Base-by-base conservation (phyloP, 768 basidiomycete species). In the Mycena indigotica region DNA sequence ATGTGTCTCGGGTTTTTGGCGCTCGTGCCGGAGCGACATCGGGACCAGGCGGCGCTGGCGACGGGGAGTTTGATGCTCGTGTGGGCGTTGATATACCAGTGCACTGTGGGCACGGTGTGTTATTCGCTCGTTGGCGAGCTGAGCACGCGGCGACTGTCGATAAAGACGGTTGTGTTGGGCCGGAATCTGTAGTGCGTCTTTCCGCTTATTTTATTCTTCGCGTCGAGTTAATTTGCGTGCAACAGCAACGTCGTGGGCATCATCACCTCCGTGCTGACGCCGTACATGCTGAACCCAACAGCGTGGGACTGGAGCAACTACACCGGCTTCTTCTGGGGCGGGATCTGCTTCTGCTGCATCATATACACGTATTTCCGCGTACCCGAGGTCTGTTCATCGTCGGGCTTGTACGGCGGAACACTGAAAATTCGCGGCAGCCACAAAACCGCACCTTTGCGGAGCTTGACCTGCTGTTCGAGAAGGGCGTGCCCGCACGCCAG, bases 401-500 rank as follows among this genome's bases (percentile, higher is more conserved):
- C 44, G 16, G 15, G 10, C 44, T 24, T 46, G 23, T 46, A 10
- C 10, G 12, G n/a, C n/a, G n/a, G n/a, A n/a, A n/a, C n/a, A n/a
- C n/a, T n/a, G n/a, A n/a, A n/a, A n/a, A n/a, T 38, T 40, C 5
- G 17, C 17, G 32, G 5, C 57, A 65, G 58, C 64, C 64, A 5
- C 60, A 59, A 52, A 61, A 61, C 57, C 64, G 64, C 51, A 56
- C 64, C 32, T 65, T 65, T 52, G 64, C 64, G 1, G 64, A 65
- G 55, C 66, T 73, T 46, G 73, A 73, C 52, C 29, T 69, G 19
- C 58, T 73, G 56, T 73, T 67, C 49, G 71, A 73, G 50, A 64
- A 56, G 41, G 61, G 60, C 51, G 66, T 73, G 10, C 52, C 69
- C 15, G 70, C 72, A 32, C 67, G 69, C 50, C 53, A 56, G 29